These are phyloP conservation scores for Eutrema salsugineum DNA, from an alignment of 441 rosid species.

Conservation along the genomic window DNA sequence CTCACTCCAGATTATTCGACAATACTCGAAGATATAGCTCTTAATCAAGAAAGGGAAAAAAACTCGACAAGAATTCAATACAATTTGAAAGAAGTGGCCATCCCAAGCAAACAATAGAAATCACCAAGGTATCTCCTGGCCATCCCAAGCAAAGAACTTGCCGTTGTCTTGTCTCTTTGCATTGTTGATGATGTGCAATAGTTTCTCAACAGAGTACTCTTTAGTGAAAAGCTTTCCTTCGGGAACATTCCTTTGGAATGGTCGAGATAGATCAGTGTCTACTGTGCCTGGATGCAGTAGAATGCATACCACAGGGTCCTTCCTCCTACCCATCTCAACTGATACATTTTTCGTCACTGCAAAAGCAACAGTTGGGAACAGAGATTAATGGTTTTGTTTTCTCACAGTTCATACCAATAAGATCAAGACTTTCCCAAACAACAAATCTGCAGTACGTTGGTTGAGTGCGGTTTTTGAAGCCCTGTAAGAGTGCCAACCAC, in stretches of 20 bases:
- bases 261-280: conserved; percentile 86
- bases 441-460: conserved; percentile 49
- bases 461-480: conserved; percentile 88
- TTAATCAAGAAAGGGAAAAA: neutral
- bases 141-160: conserved; percentile 95
- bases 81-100: neutral
- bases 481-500: conserved; percentile 95
- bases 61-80: neutral
- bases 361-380: conserved; percentile 1
- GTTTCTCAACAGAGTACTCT: conserved; percentile 76
- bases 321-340: conserved; percentile 69
- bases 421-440: neutral
- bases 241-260: conserved; percentile 81
- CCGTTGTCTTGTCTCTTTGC: conserved; percentile 71
- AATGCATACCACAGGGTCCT: conserved; percentile 74
- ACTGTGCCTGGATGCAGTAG: conserved; percentile 95
- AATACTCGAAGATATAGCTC: neutral
- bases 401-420: neutral
- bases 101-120: neutral
- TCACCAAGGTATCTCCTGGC: conserved; percentile 85
- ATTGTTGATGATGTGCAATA: conserved; percentile 57
- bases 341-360: conserved; percentile 75
- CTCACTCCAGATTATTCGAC: conserved; percentile 10
- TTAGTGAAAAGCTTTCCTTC: conserved; percentile 76
- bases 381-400: neutral